Conservation (phyloP, 2,329 filamentous ascomycete genomes). For the Coniosporium tulheliwenetii region DNA sequence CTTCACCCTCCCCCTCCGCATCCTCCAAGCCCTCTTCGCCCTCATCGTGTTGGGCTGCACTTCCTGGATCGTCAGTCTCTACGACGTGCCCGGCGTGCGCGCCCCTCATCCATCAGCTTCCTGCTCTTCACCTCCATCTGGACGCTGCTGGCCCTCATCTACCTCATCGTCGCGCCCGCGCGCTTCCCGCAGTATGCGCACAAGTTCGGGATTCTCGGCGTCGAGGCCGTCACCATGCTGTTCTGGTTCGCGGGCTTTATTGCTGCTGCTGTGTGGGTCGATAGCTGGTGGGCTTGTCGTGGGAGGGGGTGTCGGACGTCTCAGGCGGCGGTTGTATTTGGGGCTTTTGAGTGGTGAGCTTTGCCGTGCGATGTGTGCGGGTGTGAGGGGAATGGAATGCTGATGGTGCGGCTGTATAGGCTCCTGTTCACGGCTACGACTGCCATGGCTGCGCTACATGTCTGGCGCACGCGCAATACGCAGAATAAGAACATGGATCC, state of each 20-base stretch:
- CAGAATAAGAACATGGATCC: constrained; percentile 15
- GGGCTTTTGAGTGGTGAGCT: constrained; percentile 44
- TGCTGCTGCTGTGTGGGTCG: constrained; percentile 52
- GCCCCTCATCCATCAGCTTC: constrained; percentile 52
- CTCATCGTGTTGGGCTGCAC: constrained; percentile 54
- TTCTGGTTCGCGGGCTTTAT: constrained; percentile 88
- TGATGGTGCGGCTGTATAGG: too few relatives aligned
- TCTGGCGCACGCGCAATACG: constrained; percentile 23
- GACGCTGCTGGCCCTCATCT: constrained; percentile 54
- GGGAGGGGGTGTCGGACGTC: constrained; percentile 40
- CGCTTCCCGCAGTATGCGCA: constrained; percentile 35
- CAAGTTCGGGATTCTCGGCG: constrained; percentile 46
- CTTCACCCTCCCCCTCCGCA: constrained; percentile 48
- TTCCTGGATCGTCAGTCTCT: background rate
- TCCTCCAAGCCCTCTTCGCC: constrained; percentile 50
- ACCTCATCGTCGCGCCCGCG: constrained; percentile 50
- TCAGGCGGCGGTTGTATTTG: constrained; percentile 51
- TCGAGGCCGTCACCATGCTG: constrained; percentile 60
- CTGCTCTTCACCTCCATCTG: constrained; percentile 66
- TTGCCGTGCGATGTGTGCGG: background rate
- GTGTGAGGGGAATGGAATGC: background rate
- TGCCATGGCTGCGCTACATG: constrained; percentile 30
- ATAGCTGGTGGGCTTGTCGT: constrained; percentile 37
- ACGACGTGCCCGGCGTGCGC: constrained; percentile 33
- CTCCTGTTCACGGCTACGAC: constrained; percentile 35